These are phyloP conservation scores for Iodosphaeria phyllophila DNA, from an alignment of 2,329 filamentous ascomycete genomes.

Conservation along the genomic window DNA sequence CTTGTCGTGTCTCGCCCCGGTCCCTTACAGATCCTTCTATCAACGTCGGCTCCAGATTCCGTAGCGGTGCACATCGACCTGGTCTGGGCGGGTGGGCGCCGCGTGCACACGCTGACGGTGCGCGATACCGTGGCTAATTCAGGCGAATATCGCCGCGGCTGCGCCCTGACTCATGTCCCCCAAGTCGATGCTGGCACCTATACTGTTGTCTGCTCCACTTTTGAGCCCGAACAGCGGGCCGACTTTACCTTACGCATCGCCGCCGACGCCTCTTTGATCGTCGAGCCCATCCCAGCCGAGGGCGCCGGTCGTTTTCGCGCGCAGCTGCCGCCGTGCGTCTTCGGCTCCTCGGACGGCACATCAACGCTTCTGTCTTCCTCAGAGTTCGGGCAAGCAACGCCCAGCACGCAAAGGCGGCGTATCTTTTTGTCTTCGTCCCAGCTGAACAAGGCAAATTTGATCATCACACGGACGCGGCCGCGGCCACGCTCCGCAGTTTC, in stretches of 20 bases:
- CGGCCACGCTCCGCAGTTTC: constrained; percentile 2
- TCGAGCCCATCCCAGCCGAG: constrained; percentile 49
- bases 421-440: constrained; percentile 20
- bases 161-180: constrained; percentile 46
- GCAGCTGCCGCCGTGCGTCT: constrained; percentile 33
- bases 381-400: too few relatives aligned
- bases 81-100: constrained; percentile 56
- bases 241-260: constrained; percentile 61
- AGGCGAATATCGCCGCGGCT: constrained; percentile 73
- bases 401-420: constrained; percentile 16
- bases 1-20: constrained; percentile 32
- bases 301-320: constrained; percentile 56
- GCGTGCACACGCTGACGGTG: constrained; percentile 48
- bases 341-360: too few relatives aligned
- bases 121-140: constrained; percentile 69
- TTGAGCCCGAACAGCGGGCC: constrained; percentile 61
- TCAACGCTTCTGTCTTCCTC: too few relatives aligned
- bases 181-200: constrained; percentile 55
- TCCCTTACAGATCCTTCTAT: constrained; percentile 55
- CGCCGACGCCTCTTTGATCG: constrained; percentile 32
- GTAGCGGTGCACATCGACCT: constrained; percentile 72
- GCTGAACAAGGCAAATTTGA: constrained; percentile 42
- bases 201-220: constrained; percentile 80
- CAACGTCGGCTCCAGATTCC: constrained; percentile 43
- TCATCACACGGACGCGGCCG: constrained; percentile 19